phyloP scores from a whole-genome alignment of 148 eudicot species.

The Arbutus unedo region DNA sequence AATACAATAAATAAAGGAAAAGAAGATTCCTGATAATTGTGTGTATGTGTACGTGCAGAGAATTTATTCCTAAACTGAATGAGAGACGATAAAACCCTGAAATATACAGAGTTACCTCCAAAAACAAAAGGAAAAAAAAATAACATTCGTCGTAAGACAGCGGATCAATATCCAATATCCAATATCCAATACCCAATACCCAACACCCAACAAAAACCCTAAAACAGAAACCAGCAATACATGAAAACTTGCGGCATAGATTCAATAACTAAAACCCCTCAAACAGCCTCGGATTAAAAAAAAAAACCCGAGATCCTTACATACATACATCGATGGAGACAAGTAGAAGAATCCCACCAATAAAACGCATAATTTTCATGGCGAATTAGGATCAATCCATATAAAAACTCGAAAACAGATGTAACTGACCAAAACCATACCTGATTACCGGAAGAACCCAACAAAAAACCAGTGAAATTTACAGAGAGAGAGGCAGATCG shows the following conservation, averaged over 20 bases:
- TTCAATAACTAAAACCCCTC: neutral
- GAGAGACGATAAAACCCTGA: neutral
- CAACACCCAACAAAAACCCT: neutral
- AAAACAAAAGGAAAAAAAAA: neutral
- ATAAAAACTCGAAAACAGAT: neutral
- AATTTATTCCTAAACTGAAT: neutral
- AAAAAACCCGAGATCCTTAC: neutral
- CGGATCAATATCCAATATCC: neutral
- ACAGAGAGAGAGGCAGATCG: neutral
- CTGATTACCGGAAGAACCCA: slow-evolving; percentile 10
- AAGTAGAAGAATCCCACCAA: neutral
- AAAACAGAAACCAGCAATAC: neutral
- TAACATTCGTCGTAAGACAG: neutral
- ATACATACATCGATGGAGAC: neutral
- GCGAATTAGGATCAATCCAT: neutral
- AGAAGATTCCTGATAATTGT: neutral
- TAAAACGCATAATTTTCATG: neutral
- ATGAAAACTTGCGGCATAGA: neutral
- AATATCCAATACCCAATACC: neutral
- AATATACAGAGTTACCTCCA: neutral
- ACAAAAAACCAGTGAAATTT: neutral
- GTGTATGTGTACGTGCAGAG: neutral
- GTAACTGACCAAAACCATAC: slow-evolving; percentile 1
- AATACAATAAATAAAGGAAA: neutral
- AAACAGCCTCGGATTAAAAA: neutral